Conservation (phyloP, 163 green algal species). For the Prototheca cutis region DNA sequence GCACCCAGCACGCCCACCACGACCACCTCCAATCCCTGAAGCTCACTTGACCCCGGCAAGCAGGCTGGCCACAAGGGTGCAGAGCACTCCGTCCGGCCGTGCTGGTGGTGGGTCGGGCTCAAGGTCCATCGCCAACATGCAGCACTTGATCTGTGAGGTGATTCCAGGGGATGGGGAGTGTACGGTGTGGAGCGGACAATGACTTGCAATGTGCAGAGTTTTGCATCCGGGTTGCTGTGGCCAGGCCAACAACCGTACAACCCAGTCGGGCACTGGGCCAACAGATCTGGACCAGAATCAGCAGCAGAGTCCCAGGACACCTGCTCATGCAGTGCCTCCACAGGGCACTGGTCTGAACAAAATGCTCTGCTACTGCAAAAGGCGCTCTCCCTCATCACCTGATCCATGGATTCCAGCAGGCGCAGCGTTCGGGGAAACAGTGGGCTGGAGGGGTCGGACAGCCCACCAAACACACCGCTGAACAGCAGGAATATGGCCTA, state of each 20-base stretch:
- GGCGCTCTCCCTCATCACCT: conserved; percentile 20
- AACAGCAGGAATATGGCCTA: conserved; percentile 45
- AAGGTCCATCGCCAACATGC: conserved; percentile 49
- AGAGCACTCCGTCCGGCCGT: not conserved
- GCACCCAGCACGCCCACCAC: not conserved
- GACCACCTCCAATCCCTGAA: not conserved
- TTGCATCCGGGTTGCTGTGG: too few relatives aligned
- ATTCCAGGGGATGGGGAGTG: not conserved
- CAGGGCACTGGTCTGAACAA: too few relatives aligned
- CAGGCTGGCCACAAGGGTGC: not conserved
- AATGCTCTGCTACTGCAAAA: too few relatives aligned
- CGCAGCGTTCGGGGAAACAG: conserved; percentile 40
- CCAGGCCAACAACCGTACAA: too few relatives aligned
- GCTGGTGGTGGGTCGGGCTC: conserved; percentile 7
- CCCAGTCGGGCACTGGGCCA: too few relatives aligned
- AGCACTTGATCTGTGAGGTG: conserved; percentile 28
- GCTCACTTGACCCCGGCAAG: not conserved
- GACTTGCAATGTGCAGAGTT: not conserved
- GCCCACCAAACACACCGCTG: conserved; percentile 32
- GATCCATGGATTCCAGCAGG: conserved; percentile 38
- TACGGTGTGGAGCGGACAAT: not conserved
- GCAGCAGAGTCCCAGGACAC: too few relatives aligned
- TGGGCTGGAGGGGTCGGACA: conserved; percentile 33
- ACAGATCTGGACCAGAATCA: too few relatives aligned
- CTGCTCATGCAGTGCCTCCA: too few relatives aligned